A percentile compares a stretch with the other conserved stretches of the same genome.
Conservation (phyloP, 2,329 filamentous ascomycete species). For the Capronia coronata region DNA sequence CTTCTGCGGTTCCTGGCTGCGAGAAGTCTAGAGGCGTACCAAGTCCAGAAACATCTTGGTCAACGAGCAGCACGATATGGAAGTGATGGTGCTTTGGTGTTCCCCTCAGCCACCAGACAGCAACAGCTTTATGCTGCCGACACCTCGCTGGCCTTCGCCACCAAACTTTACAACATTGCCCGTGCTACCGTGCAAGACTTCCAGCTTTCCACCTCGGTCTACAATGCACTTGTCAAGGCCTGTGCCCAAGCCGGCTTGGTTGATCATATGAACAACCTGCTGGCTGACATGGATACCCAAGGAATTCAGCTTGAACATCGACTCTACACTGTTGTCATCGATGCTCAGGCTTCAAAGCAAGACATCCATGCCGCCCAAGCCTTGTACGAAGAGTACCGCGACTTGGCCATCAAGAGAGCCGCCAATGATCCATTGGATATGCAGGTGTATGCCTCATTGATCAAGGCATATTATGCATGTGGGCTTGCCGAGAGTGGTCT, state of each 20-base stretch:
- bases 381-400: slow-evolving; percentile 91
- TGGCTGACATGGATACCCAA: slow-evolving; percentile 80
- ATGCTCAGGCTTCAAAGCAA: slow-evolving; percentile 75
- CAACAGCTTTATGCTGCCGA: slow-evolving; percentile 81
- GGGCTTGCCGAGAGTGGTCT: slow-evolving; percentile 74
- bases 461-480: slow-evolving; percentile 79
- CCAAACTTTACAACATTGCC: slow-evolving; percentile 78
- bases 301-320: slow-evolving; percentile 68
- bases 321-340: slow-evolving; percentile 89
- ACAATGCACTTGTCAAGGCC: slow-evolving; percentile 75
- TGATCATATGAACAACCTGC: slow-evolving; percentile 83
- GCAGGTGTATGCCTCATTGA: slow-evolving; percentile 81
- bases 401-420: slow-evolving; percentile 63
- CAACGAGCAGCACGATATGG: slow-evolving; percentile 78
- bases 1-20: slow-evolving; percentile 75
- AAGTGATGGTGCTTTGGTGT: slow-evolving; percentile 82
- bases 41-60: slow-evolving; percentile 66
- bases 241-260: slow-evolving; percentile 77
- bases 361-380: slow-evolving; percentile 85
- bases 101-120: slow-evolving; percentile 80
- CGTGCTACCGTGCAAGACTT: slow-evolving; percentile 54
- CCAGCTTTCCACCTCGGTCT: slow-evolving; percentile 72
- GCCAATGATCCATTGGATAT: slow-evolving; percentile 69
- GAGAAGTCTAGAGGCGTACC: slow-evolving; percentile 70
- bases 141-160: slow-evolving; percentile 73